Evolutionary conservation across 2,329 filamentous ascomycete species (phyloP), one percentile per base, ranked within the genome.

Genomic region (Sclerotinia spermophila): DNA sequence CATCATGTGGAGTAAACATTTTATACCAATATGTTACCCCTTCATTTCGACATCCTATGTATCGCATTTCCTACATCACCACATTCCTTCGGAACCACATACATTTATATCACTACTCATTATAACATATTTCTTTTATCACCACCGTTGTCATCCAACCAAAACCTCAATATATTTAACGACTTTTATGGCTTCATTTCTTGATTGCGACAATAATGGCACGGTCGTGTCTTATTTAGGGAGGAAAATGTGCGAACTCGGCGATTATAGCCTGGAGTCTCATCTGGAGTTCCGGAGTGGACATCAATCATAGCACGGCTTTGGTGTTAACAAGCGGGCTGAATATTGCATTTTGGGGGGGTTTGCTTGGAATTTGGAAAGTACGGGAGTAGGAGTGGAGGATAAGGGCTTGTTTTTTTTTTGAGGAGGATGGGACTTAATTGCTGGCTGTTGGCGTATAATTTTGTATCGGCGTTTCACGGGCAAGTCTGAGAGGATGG

Each of bases 1-100:
- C 62, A 66, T 13, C 15, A 66, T 53, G 45, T 53, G 62, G 62
- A 87, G 76, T 84, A 82, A 67, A 71, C 21, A n/a, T 35, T 24
- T 44, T 51, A 67, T 69, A 45, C 40, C 30, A 59, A 56, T n/a
- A 68, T 38, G 5, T 38, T 33, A 66, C 62, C 48, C 53, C 42
- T 68, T 68, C 55, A 13, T 59, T 30, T 65, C 48, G 27, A 69
- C 55, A 64, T 38, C 44, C 21, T 13, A 51, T 33, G 8, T 27
- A n/a, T 48, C 55, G 64, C 65, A 45, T 66, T 51, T 8, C 42
- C 15, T 42, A 30, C 45, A 64, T 48, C 68, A 24, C 56, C 21
- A 51, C 40, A 30, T 44, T 60, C n/a, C 44, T 42, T 61, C 30
- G 42, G 53, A 48, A 38, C n/a, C 8, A 53, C 48, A 30, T 55